phyloP scores from a whole-genome alignment of 768 basidiomycete genomes.

The Leccinum subgranulosum region DNA sequence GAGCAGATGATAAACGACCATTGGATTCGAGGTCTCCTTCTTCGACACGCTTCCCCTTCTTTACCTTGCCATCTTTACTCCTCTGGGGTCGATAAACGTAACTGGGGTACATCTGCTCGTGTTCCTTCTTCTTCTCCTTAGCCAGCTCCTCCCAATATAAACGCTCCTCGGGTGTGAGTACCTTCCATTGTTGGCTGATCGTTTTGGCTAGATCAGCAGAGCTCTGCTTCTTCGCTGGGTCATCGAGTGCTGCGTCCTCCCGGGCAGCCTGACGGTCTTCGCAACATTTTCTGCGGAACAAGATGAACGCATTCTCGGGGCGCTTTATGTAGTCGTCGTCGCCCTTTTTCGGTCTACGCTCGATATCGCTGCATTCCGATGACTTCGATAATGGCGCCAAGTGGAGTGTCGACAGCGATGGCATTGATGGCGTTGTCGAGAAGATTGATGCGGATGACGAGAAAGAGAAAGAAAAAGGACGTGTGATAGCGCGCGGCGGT shows the following conservation, averaged over 20 bases:
- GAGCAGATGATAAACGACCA: conserved; percentile 51
- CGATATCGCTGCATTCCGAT: conserved; percentile 43
- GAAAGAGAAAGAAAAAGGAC: conserved; percentile 40
- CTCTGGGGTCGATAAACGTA: conserved; percentile 83
- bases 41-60: conserved; percentile 40
- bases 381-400: conserved; percentile 38
- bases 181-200: conserved; percentile 80
- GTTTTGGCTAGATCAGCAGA: conserved; percentile 78
- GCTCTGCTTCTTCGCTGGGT: conserved; percentile 65
- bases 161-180: conserved; percentile 60
- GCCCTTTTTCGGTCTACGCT: conserved; percentile 56
- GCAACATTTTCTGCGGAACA: conserved; percentile 78
- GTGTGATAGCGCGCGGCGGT: conserved; percentile 47
- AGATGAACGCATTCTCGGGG: conserved; percentile 81
- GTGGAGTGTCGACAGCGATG: conserved; percentile 31
- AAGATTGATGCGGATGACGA: conserved; percentile 38
- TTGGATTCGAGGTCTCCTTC: conserved; percentile 47
- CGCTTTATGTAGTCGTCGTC: conserved; percentile 84
- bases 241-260: conserved; percentile 39
- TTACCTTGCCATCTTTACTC: conserved; percentile 44
- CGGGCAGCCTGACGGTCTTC: conserved; percentile 61
- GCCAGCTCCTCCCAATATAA: conserved; percentile 74
- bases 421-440: no score
- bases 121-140: conserved; percentile 78
- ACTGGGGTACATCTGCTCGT: conserved; percentile 69